phyloP scores from a whole-genome alignment of 306 rosid genomes.

The Sphenostylis stenocarpa region DNA sequence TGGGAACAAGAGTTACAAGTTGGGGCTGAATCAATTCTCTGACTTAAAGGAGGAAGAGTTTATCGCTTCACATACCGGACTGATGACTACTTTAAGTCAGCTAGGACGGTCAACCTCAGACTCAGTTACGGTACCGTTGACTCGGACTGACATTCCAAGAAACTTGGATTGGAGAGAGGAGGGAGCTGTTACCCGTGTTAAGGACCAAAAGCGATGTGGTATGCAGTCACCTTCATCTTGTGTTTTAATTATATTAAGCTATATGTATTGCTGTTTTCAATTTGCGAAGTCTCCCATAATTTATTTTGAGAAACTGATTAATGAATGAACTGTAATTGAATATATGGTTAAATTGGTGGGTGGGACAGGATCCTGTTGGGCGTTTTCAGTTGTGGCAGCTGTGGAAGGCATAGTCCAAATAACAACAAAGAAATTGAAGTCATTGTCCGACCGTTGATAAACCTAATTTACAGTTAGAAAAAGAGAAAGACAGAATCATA shows the following conservation, averaged over 20 bases:
- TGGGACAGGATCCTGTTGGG: conserved; percentile 43
- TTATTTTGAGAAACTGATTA: too few species aligned
- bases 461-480: too few species aligned
- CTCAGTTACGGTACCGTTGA: not conserved
- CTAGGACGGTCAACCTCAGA: not conserved
- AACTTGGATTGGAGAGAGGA: conserved; percentile 37
- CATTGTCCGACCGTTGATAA: too few species aligned
- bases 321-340: too few species aligned
- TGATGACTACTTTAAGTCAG: not conserved
- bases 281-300: too few species aligned
- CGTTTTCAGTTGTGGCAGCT: conserved; percentile 40
- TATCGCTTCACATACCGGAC: conserved; percentile 32
- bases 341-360: not conserved
- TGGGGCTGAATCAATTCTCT: conserved; percentile 40
- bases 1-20: conserved; percentile 37
- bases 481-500: too few species aligned
- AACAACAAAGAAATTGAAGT: conserved; percentile 1
- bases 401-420: conserved; percentile 37
- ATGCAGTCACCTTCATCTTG: not conserved
- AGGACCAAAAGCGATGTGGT: conserved; percentile 39
- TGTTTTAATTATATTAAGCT: not conserved
- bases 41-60: conserved; percentile 50
- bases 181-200: conserved; percentile 44
- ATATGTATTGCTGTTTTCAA: too few species aligned
- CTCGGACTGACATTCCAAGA: conserved; percentile 1